Conservation (phyloP, 2,329 filamentous ascomycete species). For the Passalora sequoiae region DNA sequence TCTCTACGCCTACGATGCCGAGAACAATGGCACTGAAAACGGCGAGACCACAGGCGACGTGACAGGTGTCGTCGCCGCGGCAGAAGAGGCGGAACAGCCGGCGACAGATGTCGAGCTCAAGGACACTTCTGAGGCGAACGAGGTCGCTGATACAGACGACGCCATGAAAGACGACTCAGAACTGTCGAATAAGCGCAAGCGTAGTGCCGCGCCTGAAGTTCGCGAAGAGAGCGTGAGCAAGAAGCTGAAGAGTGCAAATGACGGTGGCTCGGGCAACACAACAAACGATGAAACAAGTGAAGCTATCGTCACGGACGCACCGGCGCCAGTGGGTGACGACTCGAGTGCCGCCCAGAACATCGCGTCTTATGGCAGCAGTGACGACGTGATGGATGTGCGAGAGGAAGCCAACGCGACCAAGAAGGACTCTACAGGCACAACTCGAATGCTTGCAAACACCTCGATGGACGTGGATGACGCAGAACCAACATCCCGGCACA, state of each 20-base stretch:
- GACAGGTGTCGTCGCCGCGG: constrained; percentile 5
- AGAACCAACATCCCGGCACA: constrained; percentile 36
- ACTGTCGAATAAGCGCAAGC: constrained; percentile 30
- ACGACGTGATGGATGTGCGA: constrained; percentile 28
- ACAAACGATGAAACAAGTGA: constrained; percentile 21
- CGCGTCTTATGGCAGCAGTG: constrained; percentile 26
- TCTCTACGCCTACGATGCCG: constrained; percentile 35
- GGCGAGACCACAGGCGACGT: not conserved
- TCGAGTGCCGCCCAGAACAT: constrained; percentile 16
- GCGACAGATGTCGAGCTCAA: constrained; percentile 15
- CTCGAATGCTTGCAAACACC: not conserved
- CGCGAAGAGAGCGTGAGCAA: constrained; percentile 38
- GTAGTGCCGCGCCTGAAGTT: constrained; percentile 27
- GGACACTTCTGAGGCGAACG: constrained; percentile 11
- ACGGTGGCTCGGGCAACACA: constrained; percentile 29
- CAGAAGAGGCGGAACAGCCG: constrained; percentile 8
- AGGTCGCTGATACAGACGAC: constrained; percentile 1
- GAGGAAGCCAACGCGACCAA: constrained; percentile 8
- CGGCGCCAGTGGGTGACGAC: constrained; percentile 19
- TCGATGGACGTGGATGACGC: constrained; percentile 3
- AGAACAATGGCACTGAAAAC: constrained; percentile 5
- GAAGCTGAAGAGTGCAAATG: constrained; percentile 39
- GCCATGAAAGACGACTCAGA: not conserved
- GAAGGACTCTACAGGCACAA: constrained; percentile 3
- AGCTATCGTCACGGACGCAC: constrained; percentile 21